Evolutionary conservation across 2,329 filamentous ascomycete species (phyloP).

Genomic region (Dactylellina sp.): DNA sequence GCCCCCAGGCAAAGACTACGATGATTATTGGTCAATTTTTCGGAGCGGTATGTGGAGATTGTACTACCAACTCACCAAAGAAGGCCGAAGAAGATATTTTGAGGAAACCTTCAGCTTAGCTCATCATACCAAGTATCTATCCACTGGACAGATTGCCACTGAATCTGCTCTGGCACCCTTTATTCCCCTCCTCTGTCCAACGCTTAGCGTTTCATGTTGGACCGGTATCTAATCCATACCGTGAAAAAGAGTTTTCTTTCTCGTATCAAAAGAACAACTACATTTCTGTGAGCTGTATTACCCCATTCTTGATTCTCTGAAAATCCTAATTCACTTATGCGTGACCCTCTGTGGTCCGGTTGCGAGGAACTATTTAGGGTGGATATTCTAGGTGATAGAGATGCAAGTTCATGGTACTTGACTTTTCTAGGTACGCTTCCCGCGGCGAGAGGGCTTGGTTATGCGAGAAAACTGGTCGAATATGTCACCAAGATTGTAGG

Average conservation of each 20-base stretch:
- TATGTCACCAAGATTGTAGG: slow-evolving; percentile 74
- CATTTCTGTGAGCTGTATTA: slow-evolving; percentile 52
- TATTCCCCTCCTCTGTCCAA: slow-evolving; percentile 47
- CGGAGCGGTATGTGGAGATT: slow-evolving; percentile 83
- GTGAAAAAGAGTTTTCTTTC: slow-evolving; percentile 33
- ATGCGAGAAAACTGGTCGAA: slow-evolving; percentile 77
- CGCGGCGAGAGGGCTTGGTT: slow-evolving; percentile 76
- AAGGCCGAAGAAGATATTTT: slow-evolving; percentile 81
- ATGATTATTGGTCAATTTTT: slow-evolving; percentile 77
- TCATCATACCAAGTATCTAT: slow-evolving; percentile 74
- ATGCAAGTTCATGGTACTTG: slow-evolving; percentile 80
- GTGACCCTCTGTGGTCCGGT: slow-evolving; percentile 54
- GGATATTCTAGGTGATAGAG: slow-evolving; percentile 74
- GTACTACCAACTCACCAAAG: slow-evolving; percentile 77
- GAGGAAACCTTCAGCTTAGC: slow-evolving; percentile 80
- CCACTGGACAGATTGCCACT: slow-evolving; percentile 57
- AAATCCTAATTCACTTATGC: slow-evolving; percentile 57
- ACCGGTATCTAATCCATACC: slow-evolving; percentile 57
- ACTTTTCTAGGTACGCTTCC: slow-evolving; percentile 84
- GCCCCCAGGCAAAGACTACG: slow-evolving; percentile 78
- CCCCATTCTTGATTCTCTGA: slow-evolving; percentile 55
- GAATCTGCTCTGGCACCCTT: slow-evolving; percentile 57
- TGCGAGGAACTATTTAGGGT: slow-evolving; percentile 55
- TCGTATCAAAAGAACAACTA: slow-evolving; percentile 6
- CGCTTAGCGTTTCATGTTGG: slow-evolving; percentile 58